Evolutionary conservation across 2,329 filamentous ascomycete species (phyloP).

Genomic region (Byssochlamys sp.): DNA sequence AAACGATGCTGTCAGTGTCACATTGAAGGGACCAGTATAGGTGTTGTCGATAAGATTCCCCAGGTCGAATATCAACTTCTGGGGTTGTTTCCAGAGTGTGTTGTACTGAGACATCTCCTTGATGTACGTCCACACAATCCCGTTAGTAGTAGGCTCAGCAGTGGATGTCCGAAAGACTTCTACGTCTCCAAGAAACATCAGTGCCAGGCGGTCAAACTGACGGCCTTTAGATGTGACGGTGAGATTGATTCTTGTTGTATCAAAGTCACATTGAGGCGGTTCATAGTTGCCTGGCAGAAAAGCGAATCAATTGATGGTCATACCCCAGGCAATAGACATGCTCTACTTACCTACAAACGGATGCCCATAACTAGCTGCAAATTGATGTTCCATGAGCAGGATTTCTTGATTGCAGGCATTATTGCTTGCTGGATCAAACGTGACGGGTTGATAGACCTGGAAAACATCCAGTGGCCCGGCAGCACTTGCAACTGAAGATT

Average conservation of each 20-base stretch:
- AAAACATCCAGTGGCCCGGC: constrained; percentile 49
- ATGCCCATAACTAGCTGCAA: constrained; percentile 62
- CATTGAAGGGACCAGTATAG: constrained; percentile 66
- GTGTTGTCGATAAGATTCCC: constrained; percentile 61
- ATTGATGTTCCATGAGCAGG: constrained; percentile 60
- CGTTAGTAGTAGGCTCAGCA: constrained; percentile 61
- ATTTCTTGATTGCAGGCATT: constrained; percentile 25
- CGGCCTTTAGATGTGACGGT: constrained; percentile 61
- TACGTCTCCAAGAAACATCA: constrained; percentile 66
- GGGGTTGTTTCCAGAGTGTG: constrained; percentile 56
- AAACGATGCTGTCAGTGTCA: constrained; percentile 64
- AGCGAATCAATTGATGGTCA: constrained; percentile 3
- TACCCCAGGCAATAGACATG: background rate
- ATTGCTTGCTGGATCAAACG: constrained; percentile 31
- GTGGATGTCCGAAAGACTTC: constrained; percentile 80
- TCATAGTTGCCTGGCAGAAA: constrained; percentile 47
- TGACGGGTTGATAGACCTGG: constrained; percentile 58
- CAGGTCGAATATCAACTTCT: constrained; percentile 71
- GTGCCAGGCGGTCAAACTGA: constrained; percentile 66
- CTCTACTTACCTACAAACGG: constrained; percentile 57
- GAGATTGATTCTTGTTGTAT: constrained; percentile 65
- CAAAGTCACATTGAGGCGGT: constrained; percentile 61
- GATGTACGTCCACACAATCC: constrained; percentile 65
- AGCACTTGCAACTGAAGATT: background rate
- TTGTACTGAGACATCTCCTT: constrained; percentile 70